Evolutionary conservation across 2,329 filamentous ascomycete genomes (phyloP).

Genomic region (Xylariaceae sp.): DNA sequence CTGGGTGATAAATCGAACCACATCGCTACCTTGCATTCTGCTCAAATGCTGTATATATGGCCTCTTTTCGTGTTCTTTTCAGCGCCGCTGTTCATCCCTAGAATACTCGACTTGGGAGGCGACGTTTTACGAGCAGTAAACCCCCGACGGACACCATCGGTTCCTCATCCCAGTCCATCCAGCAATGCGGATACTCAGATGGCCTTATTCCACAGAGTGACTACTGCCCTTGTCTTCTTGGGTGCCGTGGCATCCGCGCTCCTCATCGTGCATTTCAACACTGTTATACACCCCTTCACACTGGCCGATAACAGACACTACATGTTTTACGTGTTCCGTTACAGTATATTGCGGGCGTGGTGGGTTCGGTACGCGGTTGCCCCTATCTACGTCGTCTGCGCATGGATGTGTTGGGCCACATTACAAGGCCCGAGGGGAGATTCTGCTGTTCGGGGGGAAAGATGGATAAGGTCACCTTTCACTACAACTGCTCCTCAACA

Average conservation of each 20-base stretch:
- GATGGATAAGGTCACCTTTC: conserved; percentile 16
- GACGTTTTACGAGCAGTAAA: conserved; percentile 6
- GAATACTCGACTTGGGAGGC: conserved; percentile 35
- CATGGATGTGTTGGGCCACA: conserved; percentile 61
- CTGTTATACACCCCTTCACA: conserved; percentile 91
- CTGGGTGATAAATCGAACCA: conserved; percentile 94
- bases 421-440: conserved; percentile 43
- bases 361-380: conserved; percentile 62
- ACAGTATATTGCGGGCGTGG: conserved; percentile 64
- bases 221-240: conserved; percentile 34
- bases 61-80: conserved; percentile 88
- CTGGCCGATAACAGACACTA: conserved; percentile 96
- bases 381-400: conserved; percentile 64
- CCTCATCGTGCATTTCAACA: conserved; percentile 69
- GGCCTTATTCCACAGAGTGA: conserved; percentile 30
- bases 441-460: conserved; percentile 1
- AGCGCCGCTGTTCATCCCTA: conserved; percentile 63
- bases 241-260: conserved; percentile 35
- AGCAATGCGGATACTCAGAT: conserved; percentile 17
- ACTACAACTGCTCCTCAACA: too few relatives aligned
- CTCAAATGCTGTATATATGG: conserved; percentile 96
- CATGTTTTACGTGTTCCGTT: conserved; percentile 91
- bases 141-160: not conserved
- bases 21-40: conserved; percentile 77
- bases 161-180: not conserved